phyloP scores from a whole-genome alignment of 805 yeast species.

The Schwanniomyces sp. region DNA sequence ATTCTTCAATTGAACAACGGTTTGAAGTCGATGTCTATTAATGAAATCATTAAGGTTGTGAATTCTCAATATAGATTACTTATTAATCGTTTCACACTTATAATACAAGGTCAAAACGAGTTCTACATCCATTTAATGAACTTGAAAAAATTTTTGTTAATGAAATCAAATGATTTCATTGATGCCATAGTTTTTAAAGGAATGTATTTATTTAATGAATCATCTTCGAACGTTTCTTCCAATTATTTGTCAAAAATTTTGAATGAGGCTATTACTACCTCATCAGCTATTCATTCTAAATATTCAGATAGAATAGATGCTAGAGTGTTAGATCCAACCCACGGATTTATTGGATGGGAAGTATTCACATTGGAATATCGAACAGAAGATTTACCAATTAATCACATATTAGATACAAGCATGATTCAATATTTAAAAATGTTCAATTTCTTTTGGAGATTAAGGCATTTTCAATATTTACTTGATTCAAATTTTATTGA shows the following conservation, averaged over 20 bases:
- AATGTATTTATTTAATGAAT: slow-evolving; percentile 49
- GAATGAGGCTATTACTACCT: slow-evolving; percentile 58
- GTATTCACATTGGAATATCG: slow-evolving; percentile 84
- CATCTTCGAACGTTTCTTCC: slow-evolving; percentile 63
- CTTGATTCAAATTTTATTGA: slow-evolving; percentile 38
- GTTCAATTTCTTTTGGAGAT: slow-evolving; percentile 83
- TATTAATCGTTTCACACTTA: slow-evolving; percentile 47
- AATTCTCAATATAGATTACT: slow-evolving; percentile 52
- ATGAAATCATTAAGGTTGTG: slow-evolving; percentile 33
- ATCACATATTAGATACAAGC: slow-evolving; percentile 40
- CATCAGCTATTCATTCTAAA: slow-evolving; percentile 46
- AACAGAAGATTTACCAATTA: slow-evolving; percentile 54
- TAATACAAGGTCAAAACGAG: slow-evolving; percentile 50
- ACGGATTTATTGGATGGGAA: slow-evolving; percentile 81
- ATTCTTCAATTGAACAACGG: slow-evolving; percentile 33
- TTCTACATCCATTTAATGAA: slow-evolving; percentile 57
- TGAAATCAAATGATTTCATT: slow-evolving; percentile 83
- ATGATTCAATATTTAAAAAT: slow-evolving; percentile 59
- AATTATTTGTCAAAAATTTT: slow-evolving; percentile 65
- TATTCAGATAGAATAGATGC: slow-evolving; percentile 72
- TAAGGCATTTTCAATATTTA: slow-evolving; percentile 60
- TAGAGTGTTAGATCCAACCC: slow-evolving; percentile 69
- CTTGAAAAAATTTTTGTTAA: slow-evolving; percentile 64
- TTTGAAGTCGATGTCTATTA: slow-evolving; percentile 31
- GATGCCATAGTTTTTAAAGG: slow-evolving; percentile 62